Evolutionary conservation across 176 grass and related monocot genomes (phyloP).

Genomic region (Musa acuminata): DNA sequence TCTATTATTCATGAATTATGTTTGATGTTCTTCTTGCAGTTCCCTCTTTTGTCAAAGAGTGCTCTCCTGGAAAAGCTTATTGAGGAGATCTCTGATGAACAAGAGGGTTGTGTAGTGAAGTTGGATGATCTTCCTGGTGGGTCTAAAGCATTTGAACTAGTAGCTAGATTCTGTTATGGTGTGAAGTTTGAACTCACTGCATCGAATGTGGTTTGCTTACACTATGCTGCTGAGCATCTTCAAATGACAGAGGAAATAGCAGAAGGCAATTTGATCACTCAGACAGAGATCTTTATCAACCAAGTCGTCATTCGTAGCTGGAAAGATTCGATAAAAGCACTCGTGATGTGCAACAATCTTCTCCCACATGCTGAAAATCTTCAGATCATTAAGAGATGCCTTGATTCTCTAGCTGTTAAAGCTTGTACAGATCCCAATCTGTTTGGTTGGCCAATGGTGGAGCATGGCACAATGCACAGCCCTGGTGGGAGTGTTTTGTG

Average conservation of each 20-base stretch:
- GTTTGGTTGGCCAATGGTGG: slow-evolving; percentile 3
- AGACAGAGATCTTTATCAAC: slow-evolving; percentile 10
- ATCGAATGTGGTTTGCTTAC: slow-evolving; percentile 1
- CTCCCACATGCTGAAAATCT: slow-evolving; percentile 12
- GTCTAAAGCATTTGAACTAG: slow-evolving; percentile 10
- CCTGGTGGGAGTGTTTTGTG: slow-evolving; percentile 16
- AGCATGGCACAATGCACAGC: slow-evolving; percentile 8
- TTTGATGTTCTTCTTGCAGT: slow-evolving; percentile 1
- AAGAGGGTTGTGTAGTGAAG: background rate
- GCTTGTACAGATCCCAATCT: slow-evolving; percentile 5
- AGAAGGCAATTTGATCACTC: slow-evolving; percentile 9
- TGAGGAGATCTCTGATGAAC: background rate
- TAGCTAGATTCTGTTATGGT: slow-evolving; percentile 10
- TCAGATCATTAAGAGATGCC: slow-evolving; percentile 10
- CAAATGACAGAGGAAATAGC: slow-evolving; percentile 15
- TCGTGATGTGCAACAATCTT: slow-evolving; percentile 2
- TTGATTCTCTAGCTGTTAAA: slow-evolving; percentile 16
- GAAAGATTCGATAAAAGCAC: slow-evolving; percentile 14
- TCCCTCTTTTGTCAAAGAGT: slow-evolving; percentile 13
- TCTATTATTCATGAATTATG: too few relatives aligned
- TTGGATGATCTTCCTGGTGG: slow-evolving; percentile 8
- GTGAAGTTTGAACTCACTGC: slow-evolving; percentile 16
- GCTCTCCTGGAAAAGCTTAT: slow-evolving; percentile 6
- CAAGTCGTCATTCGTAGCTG: slow-evolving; percentile 4
- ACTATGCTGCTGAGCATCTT: slow-evolving; percentile 7